Evolutionary conservation across 768 basidiomycete genomes (phyloP), one percentile per base, ranked within the genome.

Genomic region (Rubroboletus satanas): DNA sequence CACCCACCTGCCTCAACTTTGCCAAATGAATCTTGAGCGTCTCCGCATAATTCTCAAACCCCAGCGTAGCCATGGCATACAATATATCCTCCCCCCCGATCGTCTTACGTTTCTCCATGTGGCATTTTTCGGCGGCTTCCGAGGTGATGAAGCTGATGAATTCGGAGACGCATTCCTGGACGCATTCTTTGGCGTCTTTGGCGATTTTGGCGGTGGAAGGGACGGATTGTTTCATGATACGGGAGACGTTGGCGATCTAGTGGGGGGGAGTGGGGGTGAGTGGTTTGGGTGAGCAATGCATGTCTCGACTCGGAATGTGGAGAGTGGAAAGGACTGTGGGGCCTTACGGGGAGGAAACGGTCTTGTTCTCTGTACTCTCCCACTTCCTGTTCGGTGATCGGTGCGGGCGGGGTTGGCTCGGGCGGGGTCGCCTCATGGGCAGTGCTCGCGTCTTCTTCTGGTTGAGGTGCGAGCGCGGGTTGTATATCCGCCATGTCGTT

Each of bases 71-170:
- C 92, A 98, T 94, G n/a, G 94, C 94, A 62, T 92, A 89, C 53
- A 98, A 73, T 44, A 98, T 95, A 71, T 98, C 96, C 77, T 98
- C 95, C 26, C 96, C 96, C 12, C 93, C 94, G 42, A 98, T 94
- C 55, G 96, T 98, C 78, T 98, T 98, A 58, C 96, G 82, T 74
- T 98, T 98, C 77, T 98, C 95, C 62, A 89, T 77, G 67, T 89
- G 83, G 61, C 93, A 95, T 66, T 93, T 93, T 72, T 98, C 96
- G 15, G 92, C 93, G 5, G 96, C 96, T 71, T 98, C 96, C 42
- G 87, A 90, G 29, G 95, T 97, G 75, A 98, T 93, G 80, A 98
- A 98, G 63, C 85, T 87, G 71, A 98, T 98, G 78, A 97, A 98
- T 75, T 98, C 96, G 41, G 90, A 93, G 52, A 97, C 93, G 73